Conservation (phyloP, 768 basidiomycete species). For the Saitozyma podzolica region DNA sequence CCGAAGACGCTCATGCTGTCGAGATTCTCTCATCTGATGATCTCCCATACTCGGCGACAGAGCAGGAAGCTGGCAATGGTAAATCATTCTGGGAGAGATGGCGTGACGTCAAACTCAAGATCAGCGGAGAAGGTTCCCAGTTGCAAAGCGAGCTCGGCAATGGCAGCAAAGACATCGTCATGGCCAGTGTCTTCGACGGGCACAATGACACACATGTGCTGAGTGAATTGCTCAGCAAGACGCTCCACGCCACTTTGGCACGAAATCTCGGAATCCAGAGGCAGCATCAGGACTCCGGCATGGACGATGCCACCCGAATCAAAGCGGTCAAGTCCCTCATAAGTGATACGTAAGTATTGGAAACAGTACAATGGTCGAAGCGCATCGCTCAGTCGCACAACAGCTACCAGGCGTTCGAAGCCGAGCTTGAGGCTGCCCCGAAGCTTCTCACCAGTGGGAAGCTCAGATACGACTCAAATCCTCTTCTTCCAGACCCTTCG, state of each 20-base stretch:
- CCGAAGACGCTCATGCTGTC: neutral
- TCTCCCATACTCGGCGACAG: neutral
- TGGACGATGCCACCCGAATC: neutral
- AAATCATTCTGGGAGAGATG: neutral
- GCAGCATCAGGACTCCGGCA: neutral
- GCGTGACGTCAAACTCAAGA: neutral
- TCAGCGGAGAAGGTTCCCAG: neutral
- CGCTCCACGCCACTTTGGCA: constrained; percentile 77
- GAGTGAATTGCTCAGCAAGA: constrained; percentile 73
- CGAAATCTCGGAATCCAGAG: constrained; percentile 59
- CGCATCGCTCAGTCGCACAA: constrained; percentile 59
- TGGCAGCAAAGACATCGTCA: neutral
- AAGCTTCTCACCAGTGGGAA: constrained; percentile 57
- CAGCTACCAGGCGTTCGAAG: constrained; percentile 67
- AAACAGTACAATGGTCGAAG: too few species aligned
- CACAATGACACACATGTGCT: constrained; percentile 38
- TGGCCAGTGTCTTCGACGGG: neutral
- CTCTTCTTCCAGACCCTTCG: constrained; percentile 7
- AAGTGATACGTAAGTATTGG: neutral
- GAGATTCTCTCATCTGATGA: neutral
- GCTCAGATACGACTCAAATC: neutral
- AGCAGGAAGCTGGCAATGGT: neutral
- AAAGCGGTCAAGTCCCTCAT: constrained; percentile 3
- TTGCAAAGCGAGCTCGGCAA: neutral
- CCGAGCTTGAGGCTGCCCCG: constrained; percentile 72